Percentiles rank a stretch among this genome's conserved stretches.
Evolutionary conservation across 176 grass and related monocot genomes (phyloP).

Genomic region (Carex cristatella): DNA sequence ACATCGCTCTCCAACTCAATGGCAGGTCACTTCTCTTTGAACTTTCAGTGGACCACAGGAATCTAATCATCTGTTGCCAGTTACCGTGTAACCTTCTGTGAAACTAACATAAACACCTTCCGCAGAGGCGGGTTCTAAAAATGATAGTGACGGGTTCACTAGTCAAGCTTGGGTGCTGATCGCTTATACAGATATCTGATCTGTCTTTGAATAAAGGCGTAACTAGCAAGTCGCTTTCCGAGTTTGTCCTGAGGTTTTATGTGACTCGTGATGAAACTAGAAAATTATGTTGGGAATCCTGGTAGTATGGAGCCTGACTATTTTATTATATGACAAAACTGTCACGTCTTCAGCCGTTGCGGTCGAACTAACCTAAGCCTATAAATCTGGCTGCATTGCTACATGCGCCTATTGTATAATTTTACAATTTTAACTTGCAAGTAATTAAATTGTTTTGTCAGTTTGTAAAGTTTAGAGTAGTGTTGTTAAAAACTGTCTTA

Average conservation of each 20-base stretch:
- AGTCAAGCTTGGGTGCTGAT: background rate
- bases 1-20: background rate
- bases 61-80: background rate
- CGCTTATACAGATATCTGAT: background rate
- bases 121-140: background rate
- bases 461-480: background rate
- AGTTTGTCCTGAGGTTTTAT: background rate
- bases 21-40: background rate
- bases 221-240: background rate
- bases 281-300: background rate
- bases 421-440: background rate
- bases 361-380: too few species aligned
- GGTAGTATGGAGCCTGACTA: background rate
- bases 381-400: background rate
- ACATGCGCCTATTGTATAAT: background rate
- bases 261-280: background rate
- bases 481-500: background rate
- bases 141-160: too few species aligned
- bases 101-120: background rate
- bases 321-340: background rate
- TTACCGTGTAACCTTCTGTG: background rate
- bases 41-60: background rate
- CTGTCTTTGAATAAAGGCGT: background rate
- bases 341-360: background rate
- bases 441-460: background rate